Evolutionary conservation across 2,329 filamentous ascomycete genomes (phyloP).

Genomic region (Neoarthrinium moseri): DNA sequence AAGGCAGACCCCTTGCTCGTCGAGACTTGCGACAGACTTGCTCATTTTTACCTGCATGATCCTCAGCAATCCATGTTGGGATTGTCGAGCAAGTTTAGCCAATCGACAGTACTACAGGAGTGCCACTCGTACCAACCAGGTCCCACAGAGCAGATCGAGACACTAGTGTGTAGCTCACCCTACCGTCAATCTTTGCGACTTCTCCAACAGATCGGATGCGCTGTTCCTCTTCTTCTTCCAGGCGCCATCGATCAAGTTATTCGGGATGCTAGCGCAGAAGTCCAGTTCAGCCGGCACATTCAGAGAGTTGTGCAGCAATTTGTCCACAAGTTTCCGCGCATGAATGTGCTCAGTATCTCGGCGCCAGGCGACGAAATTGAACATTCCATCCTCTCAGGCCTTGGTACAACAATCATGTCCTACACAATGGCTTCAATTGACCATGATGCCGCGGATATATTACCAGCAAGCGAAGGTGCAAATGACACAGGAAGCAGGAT

Average conservation of each 20-base stretch:
- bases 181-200: constrained; percentile 28
- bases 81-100: too few relatives aligned
- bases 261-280: constrained; percentile 28
- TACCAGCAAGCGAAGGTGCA: constrained; percentile 10
- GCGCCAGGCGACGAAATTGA: constrained; percentile 28
- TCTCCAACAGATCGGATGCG: constrained; percentile 23
- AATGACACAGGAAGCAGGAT: not conserved
- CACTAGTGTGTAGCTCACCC: constrained; percentile 30
- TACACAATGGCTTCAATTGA: constrained; percentile 23
- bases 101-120: too few relatives aligned
- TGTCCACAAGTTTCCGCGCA: constrained; percentile 34
- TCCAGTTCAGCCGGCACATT: constrained; percentile 31
- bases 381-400: constrained; percentile 27
- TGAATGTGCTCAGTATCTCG: constrained; percentile 37
- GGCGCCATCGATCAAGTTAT: constrained; percentile 21
- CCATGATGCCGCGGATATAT: constrained; percentile 10
- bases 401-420: constrained; percentile 29
- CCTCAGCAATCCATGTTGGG: too few relatives aligned
- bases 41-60: constrained; percentile 25
- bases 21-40: constrained; percentile 36
- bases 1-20: constrained; percentile 21
- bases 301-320: constrained; percentile 34
- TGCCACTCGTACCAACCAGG: too few relatives aligned
- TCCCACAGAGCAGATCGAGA: constrained; percentile 23
- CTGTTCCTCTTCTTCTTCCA: constrained; percentile 22